phyloP scores from a whole-genome alignment of 1,284 basidiomycete genomes.

The Xerocomus minutiporus region DNA sequence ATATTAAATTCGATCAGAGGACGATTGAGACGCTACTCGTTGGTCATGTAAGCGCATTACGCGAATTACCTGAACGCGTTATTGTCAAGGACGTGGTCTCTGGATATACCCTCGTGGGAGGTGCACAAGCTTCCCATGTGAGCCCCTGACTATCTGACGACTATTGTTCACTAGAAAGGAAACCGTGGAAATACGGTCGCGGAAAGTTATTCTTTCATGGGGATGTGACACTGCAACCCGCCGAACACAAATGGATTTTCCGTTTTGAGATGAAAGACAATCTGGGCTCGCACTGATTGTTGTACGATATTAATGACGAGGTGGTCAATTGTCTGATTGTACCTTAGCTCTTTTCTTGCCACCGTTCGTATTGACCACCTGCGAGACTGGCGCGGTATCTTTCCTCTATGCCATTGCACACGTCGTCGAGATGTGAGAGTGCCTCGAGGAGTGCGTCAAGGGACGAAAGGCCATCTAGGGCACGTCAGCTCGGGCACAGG shows the following conservation, averaged over 20 bases:
- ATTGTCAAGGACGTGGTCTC: constrained; percentile 5
- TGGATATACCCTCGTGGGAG: constrained; percentile 23
- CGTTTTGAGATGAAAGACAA: constrained; percentile 13
- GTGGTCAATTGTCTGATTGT: background rate
- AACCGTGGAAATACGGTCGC: constrained; percentile 27
- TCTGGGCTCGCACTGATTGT: background rate
- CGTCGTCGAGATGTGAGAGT: constrained; percentile 68
- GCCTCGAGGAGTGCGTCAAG: constrained; percentile 73
- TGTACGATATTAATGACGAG: no score
- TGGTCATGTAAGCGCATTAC: constrained; percentile 15
- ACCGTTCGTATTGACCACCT: constrained; percentile 52
- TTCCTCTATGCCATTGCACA: constrained; percentile 66
- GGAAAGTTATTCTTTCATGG: constrained; percentile 27
- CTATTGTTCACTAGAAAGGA: constrained; percentile 17
- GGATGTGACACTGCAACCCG: constrained; percentile 11
- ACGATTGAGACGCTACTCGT: constrained; percentile 25
- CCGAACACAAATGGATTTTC: constrained; percentile 29
- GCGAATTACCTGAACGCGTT: constrained; percentile 18
- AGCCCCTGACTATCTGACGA: constrained; percentile 1
- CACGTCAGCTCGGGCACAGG: constrained; percentile 3
- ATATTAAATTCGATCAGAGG: constrained; percentile 9
- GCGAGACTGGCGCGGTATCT: constrained; percentile 59
- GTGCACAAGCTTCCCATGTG: constrained; percentile 6
- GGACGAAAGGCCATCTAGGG: constrained; percentile 72
- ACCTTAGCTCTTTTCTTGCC: constrained; percentile 59